A percentile compares a stretch with the other conserved stretches of the same genome.
Conservation (phyloP, 352 stramenopile species). For the Pythium coloratum region DNA sequence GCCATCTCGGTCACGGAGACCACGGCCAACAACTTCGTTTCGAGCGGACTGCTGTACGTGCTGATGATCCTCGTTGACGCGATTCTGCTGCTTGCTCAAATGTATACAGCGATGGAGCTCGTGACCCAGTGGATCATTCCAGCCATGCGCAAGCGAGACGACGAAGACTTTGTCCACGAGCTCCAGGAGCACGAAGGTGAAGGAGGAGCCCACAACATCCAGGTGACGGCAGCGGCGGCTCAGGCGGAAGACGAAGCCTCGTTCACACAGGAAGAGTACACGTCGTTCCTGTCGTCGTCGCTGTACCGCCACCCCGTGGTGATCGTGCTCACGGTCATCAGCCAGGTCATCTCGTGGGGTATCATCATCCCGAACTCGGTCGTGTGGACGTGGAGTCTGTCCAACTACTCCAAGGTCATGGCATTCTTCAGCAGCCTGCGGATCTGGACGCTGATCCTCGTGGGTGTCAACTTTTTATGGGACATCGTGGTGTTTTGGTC, state of each 20-base stretch:
- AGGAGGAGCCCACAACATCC: neutral
- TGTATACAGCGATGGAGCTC: conserved; percentile 27
- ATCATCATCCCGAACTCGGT: conserved; percentile 20
- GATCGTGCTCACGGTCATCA: conserved; percentile 4
- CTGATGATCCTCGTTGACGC: conserved; percentile 29
- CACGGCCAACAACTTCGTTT: conserved; percentile 28
- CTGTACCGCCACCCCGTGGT: conserved; percentile 14
- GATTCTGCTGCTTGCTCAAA: conserved; percentile 24
- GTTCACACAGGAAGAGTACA: conserved; percentile 24
- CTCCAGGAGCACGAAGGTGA: neutral
- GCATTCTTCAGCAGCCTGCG: conserved; percentile 8
- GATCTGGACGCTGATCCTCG: conserved; percentile 19
- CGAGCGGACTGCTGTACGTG: conserved; percentile 27
- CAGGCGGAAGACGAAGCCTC: conserved; percentile 13
- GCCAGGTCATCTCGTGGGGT: conserved; percentile 18
- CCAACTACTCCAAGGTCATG: conserved; percentile 10
- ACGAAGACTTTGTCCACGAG: neutral
- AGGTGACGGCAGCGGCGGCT: neutral
- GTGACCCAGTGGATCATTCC: conserved; percentile 18
- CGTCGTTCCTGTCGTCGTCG: conserved; percentile 12
- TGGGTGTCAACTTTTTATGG: conserved; percentile 20
- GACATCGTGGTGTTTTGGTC: conserved; percentile 5
- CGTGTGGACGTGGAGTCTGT: conserved; percentile 23
- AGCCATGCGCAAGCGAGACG: conserved; percentile 17
- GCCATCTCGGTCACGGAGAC: conserved; percentile 7